A percentile compares a stretch with the other conserved stretches of the same genome.
Conservation (phyloP, 1,139 yeast genomes). For the Pichia sp. region DNA sequence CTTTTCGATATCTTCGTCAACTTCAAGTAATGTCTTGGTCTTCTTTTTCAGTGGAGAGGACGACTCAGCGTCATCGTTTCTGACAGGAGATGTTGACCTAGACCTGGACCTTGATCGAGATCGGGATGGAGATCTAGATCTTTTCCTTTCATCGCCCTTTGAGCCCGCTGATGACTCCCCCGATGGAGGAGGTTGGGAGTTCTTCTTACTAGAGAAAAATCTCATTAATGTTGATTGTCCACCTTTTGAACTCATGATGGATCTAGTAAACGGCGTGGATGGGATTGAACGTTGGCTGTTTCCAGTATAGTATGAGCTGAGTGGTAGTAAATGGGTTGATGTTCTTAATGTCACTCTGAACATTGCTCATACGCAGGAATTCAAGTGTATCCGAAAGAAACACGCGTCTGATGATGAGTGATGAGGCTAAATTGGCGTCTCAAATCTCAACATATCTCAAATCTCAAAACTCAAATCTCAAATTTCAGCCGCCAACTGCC, state of each 20-base stretch:
- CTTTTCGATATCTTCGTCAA: slow-evolving; percentile 14
- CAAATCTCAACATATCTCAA: no score
- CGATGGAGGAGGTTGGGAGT: not conserved
- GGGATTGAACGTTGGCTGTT: no score
- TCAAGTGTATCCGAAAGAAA: no score
- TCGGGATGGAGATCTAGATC: slow-evolving; percentile 3
- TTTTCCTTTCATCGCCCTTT: slow-evolving; percentile 5
- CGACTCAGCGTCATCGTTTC: not conserved
- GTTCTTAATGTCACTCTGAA: no score
- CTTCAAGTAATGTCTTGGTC: slow-evolving; percentile 1
- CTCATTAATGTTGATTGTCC: slow-evolving; percentile 14
- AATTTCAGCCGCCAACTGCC: no score
- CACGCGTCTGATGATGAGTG: no score
- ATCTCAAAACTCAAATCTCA: no score
- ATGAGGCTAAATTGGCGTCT: no score
- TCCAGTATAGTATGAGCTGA: no score
- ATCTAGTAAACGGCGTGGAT: no score
- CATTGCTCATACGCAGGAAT: no score
- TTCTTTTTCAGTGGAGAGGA: slow-evolving; percentile 4
- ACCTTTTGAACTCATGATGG: slow-evolving; percentile 1
- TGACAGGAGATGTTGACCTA: slow-evolving; percentile 5
- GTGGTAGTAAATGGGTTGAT: no score
- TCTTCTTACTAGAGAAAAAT: slow-evolving; percentile 9
- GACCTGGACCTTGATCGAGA: slow-evolving; percentile 9
- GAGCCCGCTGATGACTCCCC: not conserved